Evolutionary conservation across 2,329 filamentous ascomycete species (phyloP).

Genomic region (Nigrospora oryzae): DNA sequence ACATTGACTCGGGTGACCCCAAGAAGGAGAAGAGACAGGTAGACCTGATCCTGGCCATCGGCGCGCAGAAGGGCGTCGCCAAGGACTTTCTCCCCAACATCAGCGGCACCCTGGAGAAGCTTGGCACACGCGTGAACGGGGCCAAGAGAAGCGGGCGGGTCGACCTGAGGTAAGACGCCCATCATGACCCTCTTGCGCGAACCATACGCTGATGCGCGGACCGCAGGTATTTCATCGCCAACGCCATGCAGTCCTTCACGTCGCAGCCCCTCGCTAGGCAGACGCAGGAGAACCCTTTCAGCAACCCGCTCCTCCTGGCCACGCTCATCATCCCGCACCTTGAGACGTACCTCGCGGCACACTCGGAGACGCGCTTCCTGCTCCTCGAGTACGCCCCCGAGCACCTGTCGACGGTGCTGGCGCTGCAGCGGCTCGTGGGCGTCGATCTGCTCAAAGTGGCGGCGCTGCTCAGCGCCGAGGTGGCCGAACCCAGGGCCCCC

Average conservation of each 20-base stretch:
- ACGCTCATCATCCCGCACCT: conserved; percentile 51
- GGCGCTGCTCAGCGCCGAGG: conserved; percentile 41
- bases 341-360: conserved; percentile 48
- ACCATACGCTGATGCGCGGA: no score
- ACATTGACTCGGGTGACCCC: conserved; percentile 19
- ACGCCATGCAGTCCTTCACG: conserved; percentile 50
- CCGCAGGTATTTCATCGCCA: conserved; percentile 49
- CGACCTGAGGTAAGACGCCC: conserved; percentile 45
- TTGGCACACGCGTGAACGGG: conserved; percentile 42
- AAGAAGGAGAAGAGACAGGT: conserved; percentile 29
- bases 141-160: conserved; percentile 44
- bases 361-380: conserved; percentile 45
- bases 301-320: conserved; percentile 44
- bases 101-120: conserved; percentile 42
- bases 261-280: conserved; percentile 41
- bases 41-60: conserved; percentile 53
- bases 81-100: conserved; percentile 40
- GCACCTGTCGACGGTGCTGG: conserved; percentile 47
- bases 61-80: conserved; percentile 45
- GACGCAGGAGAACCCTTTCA: conserved; percentile 44
- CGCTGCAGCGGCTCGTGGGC: conserved; percentile 49
- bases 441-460: conserved; percentile 49
- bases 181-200: background rate
- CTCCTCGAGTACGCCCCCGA: conserved; percentile 50
- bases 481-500: conserved; percentile 14